phyloP scores from a whole-genome alignment of 352 stramenopile species.

The Pseudoperonospora humuli region DNA sequence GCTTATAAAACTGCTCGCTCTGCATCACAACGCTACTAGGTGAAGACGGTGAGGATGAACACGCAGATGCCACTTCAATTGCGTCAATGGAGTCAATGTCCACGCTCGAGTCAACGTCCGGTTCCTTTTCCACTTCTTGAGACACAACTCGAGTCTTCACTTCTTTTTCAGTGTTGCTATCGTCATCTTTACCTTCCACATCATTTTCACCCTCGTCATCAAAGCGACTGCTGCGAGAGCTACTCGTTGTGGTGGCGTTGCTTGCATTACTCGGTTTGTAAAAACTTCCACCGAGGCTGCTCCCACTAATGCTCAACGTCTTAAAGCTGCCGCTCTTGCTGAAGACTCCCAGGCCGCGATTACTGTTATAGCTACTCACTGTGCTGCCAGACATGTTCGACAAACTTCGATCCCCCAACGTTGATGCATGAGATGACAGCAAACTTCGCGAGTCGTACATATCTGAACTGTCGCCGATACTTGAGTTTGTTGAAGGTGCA shows the following conservation, averaged over 20 bases:
- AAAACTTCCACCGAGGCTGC: slow-evolving; percentile 25
- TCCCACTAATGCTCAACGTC: slow-evolving; percentile 30
- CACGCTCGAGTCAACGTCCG: slow-evolving; percentile 13
- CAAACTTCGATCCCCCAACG: slow-evolving; percentile 13
- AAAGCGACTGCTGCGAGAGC: slow-evolving; percentile 24
- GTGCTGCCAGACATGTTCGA: slow-evolving; percentile 25
- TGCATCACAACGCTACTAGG: slow-evolving; percentile 26
- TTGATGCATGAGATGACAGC: slow-evolving; percentile 13
- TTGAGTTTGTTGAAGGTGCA: slow-evolving; percentile 26
- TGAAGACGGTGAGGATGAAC: slow-evolving; percentile 40
- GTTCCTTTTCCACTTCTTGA: slow-evolving; percentile 20
- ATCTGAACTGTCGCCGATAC: slow-evolving; percentile 27
- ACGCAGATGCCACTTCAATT: slow-evolving; percentile 20
- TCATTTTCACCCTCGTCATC: slow-evolving; percentile 28
- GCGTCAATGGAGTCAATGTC: slow-evolving; percentile 18
- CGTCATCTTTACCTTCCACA: slow-evolving; percentile 15
- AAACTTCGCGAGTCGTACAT: slow-evolving; percentile 33
- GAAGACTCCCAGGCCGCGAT: slow-evolving; percentile 17
- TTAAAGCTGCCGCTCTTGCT: slow-evolving; percentile 28
- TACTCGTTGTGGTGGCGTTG: slow-evolving; percentile 26
- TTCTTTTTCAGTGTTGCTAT: slow-evolving; percentile 18
- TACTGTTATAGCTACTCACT: slow-evolving; percentile 26
- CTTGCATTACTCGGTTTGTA: slow-evolving; percentile 33
- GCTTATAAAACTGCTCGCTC: slow-evolving; percentile 36
- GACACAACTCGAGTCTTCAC: slow-evolving; percentile 1